These are phyloP conservation scores for Nakazawaea peltata DNA, from an alignment of 805 yeast genomes.

Conservation along the genomic window DNA sequence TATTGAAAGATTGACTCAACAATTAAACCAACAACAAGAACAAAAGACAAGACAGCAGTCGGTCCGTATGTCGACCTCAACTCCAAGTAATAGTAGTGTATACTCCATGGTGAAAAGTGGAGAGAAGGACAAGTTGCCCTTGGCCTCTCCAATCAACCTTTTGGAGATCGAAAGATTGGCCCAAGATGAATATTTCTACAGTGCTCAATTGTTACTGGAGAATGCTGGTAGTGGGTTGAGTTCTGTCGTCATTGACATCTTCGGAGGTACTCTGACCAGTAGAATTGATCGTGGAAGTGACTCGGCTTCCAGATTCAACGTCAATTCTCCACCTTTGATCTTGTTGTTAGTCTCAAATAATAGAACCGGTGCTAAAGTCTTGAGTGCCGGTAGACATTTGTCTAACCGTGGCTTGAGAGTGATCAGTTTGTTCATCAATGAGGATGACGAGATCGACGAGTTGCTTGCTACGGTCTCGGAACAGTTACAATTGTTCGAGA, in stretches of 20 bases:
- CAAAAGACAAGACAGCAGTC: slow-evolving; percentile 6
- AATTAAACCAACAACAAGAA: slow-evolving; percentile 10
- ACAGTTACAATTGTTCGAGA: slow-evolving; percentile 49
- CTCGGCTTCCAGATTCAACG: slow-evolving; percentile 43
- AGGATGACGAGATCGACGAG: slow-evolving; percentile 28
- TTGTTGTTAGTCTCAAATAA: slow-evolving; percentile 67
- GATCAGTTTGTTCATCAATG: slow-evolving; percentile 37
- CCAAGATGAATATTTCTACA: slow-evolving; percentile 42
- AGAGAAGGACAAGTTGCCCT: slow-evolving; percentile 33
- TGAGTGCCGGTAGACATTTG: slow-evolving; percentile 74
- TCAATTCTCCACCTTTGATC: slow-evolving; percentile 74
- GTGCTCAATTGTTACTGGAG: slow-evolving; percentile 44
- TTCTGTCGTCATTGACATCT: slow-evolving; percentile 44
- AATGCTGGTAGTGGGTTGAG: slow-evolving; percentile 63
- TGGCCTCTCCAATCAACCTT: slow-evolving; percentile 72
- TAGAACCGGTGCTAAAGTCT: slow-evolving; percentile 64
- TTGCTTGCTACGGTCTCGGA: slow-evolving; percentile 24
- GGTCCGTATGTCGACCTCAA: slow-evolving; percentile 5
- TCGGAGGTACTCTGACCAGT: slow-evolving; percentile 41
- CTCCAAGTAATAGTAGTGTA: slow-evolving; percentile 6
- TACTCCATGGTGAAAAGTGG: slow-evolving; percentile 5
- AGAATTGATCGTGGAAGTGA: slow-evolving; percentile 34
- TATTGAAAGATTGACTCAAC: slow-evolving; percentile 8
- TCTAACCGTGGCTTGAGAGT: slow-evolving; percentile 68
- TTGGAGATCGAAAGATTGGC: slow-evolving; percentile 64